phyloP scores from a whole-genome alignment of 129 eudicot species.

The Daucus carota region DNA sequence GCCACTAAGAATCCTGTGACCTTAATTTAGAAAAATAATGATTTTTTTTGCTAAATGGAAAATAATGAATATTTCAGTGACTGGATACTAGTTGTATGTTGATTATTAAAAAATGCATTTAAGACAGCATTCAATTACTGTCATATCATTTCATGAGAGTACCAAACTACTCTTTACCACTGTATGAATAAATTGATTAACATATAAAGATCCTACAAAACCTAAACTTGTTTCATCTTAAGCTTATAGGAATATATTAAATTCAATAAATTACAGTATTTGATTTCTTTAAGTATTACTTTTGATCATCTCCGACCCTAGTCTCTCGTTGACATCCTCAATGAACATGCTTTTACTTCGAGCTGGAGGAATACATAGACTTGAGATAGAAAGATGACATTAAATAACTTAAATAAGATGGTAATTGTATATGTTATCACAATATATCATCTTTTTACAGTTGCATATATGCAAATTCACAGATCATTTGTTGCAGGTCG shows the following conservation, averaged over 20 bases:
- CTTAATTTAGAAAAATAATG: no score
- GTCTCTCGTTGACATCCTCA: background rate
- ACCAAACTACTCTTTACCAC: background rate
- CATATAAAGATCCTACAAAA: background rate
- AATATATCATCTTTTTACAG: background rate
- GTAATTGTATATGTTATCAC: background rate
- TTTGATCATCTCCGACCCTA: background rate
- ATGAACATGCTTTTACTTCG: background rate
- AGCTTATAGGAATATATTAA: background rate
- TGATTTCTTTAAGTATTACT: background rate
- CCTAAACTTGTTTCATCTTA: background rate
- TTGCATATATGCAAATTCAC: background rate
- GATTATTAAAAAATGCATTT: background rate
- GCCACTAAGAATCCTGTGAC: background rate
- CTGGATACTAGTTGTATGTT: background rate
- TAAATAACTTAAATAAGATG: background rate
- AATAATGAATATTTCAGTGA: background rate
- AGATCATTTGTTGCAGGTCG: slow-evolving; percentile 47
- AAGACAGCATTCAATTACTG: background rate
- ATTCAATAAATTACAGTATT: background rate
- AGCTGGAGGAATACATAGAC: background rate
- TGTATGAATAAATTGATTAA: background rate
- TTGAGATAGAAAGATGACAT: slow-evolving; percentile 6
- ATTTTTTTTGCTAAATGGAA: no score
- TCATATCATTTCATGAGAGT: background rate